Evolutionary conservation across 176 grass and related monocot genomes (phyloP).

Genomic region (Cymbopogon citratus): DNA sequence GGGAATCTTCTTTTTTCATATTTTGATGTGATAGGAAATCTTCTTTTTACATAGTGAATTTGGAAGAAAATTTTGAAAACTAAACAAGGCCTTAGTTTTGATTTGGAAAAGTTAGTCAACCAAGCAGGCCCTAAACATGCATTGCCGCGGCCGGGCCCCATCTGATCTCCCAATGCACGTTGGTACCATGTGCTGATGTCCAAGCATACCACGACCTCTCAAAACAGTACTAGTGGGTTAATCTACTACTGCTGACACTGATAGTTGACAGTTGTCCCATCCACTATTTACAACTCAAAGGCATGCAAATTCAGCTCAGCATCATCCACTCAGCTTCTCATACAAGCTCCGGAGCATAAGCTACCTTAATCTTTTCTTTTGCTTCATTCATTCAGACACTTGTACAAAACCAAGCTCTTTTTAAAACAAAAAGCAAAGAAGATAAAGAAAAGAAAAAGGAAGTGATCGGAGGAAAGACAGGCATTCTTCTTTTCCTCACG

Average conservation of each 20-base stretch:
- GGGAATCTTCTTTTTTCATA: too few relatives aligned
- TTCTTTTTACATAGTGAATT: too few relatives aligned
- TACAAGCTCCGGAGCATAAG: not conserved
- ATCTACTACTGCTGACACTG: not conserved
- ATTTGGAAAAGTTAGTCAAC: too few relatives aligned
- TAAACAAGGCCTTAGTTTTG: too few relatives aligned
- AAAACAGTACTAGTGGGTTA: not conserved
- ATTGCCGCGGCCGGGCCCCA: not conserved
- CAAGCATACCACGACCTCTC: not conserved
- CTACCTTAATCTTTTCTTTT: not conserved
- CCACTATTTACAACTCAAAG: not conserved
- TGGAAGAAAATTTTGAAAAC: too few relatives aligned
- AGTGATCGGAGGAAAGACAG: not conserved
- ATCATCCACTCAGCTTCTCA: not conserved
- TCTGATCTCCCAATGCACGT: not conserved
- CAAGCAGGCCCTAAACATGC: not conserved
- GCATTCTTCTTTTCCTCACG: not conserved
- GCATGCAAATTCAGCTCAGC: not conserved
- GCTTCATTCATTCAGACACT: not conserved
- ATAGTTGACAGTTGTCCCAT: not conserved
- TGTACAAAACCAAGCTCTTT: constrained; percentile 4
- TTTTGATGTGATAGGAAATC: too few relatives aligned
- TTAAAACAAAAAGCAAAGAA: not conserved
- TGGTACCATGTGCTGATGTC: not conserved
- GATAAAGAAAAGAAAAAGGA: not conserved